Base-by-base conservation (phyloP, 2,329 filamentous ascomycete species). In the Fusarium sp. region DNA sequence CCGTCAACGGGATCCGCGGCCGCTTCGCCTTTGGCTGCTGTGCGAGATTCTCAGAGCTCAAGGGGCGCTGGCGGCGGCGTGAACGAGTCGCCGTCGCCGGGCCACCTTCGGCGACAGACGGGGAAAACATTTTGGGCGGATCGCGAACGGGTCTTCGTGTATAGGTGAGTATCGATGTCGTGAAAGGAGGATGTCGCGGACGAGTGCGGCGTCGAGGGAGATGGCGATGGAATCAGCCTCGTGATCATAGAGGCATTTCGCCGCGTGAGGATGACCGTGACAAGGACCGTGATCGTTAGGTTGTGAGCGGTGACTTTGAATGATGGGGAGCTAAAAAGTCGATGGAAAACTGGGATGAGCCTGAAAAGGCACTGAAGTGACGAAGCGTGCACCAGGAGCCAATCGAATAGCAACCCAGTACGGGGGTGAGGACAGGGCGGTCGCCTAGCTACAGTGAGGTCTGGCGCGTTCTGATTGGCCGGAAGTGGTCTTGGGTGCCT, bases 21-120 rank as follows among this genome's bases (percentile, higher is more conserved):
- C 91, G 88, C 84, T 92, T 92, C 14, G 90, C 87, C 81, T 91
- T 92, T 32, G 91, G 91, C 77, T 89, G 88, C 73, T 89, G 86
- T 58, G 83, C 82, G 62, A 88, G 81, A 78, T 83, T 86, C 68
- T 92, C 90, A 66, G 87, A 85, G 78, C 87, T 90, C 76, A 84
- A 81, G 60, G 90, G 90, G 67, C 91, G 88, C 81, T 90, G 90
- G 67, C 91, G 88, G 70, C 91, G 88, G 68, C 91, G 89, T 77
- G 89, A 90, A 73, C 90, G 87, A 64, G 89, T 90, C 62, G 88
- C 87, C 73, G 85, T 88, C 76, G 88, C 87, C 34, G 89, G 86
- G 76, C 88, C 87, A 77, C 86, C 86, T 74, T 88, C 85, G 74
- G 85, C 85, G 71, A 84, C 80, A 56, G 88, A 84, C 56, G 90